phyloP scores from a whole-genome alignment of 2,329 filamentous ascomycete genomes.

The Xylariaceae sp. region DNA sequence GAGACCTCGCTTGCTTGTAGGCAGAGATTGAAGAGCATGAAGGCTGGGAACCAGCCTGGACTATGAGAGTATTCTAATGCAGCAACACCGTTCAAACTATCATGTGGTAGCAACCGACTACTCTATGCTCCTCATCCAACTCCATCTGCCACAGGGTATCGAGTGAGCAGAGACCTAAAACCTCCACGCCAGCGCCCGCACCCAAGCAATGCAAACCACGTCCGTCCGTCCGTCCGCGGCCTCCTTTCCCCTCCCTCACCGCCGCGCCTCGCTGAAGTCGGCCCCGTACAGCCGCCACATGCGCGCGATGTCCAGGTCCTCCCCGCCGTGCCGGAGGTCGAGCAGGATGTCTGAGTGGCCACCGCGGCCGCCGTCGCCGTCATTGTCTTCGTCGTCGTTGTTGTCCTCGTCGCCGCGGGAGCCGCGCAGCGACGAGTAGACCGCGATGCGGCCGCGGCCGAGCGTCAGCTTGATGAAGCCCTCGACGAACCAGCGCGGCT shows the following conservation, averaged over 20 bases:
- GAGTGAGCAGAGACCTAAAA: no score
- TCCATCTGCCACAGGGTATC: no score
- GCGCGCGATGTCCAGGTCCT: neutral
- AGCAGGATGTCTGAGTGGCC: neutral
- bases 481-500: slow-evolving; percentile 21
- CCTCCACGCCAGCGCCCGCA: no score
- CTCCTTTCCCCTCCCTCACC: neutral
- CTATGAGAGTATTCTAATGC: no score
- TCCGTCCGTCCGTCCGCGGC: no score
- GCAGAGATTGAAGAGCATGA: no score
- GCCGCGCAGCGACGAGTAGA: neutral
- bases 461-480: slow-evolving; percentile 31
- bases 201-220: no score
- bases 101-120: no score
- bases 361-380: neutral
- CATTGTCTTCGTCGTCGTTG: slow-evolving; percentile 1
- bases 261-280: neutral
- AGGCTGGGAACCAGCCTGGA: no score
- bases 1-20: no score
- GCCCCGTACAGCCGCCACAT: slow-evolving; percentile 1
- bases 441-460: slow-evolving; percentile 14
- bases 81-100: no score
- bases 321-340: neutral
- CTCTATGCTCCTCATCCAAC: no score
- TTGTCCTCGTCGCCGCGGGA: neutral